Percentiles rank a stretch among this genome's conserved stretches.
phyloP scores from a whole-genome alignment of 495 filamentous ascomycete genomes.

The Podospora tetraspora region DNA sequence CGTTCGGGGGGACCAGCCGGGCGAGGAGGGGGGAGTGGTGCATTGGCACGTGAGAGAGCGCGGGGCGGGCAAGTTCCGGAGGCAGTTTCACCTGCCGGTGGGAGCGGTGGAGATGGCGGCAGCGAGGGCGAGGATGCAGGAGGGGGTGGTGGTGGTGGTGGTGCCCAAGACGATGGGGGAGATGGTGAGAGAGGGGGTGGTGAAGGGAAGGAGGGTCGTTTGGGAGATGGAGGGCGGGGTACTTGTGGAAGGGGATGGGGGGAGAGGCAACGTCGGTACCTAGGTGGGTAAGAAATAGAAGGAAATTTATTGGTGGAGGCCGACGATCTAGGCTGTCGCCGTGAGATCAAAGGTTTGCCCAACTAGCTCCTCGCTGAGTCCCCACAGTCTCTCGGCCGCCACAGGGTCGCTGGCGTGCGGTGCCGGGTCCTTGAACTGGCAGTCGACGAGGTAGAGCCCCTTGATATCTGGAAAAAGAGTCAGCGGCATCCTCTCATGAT shows the following conservation, averaged over 20 bases:
- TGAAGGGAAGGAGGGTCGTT: conserved; percentile 2
- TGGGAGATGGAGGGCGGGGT: background rate
- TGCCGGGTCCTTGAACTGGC: conserved; percentile 29
- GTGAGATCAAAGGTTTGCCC: conserved; percentile 35
- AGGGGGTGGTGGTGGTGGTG: conserved; percentile 11
- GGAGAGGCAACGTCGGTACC: no score
- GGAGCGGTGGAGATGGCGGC: conserved; percentile 11
- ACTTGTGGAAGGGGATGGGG: background rate
- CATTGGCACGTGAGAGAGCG: conserved; percentile 18
- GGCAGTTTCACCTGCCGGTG: conserved; percentile 10
- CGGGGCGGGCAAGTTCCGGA: conserved; percentile 6
- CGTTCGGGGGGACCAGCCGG: background rate
- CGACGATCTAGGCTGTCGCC: background rate
- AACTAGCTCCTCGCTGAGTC: conserved; percentile 45
- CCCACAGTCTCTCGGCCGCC: conserved; percentile 49
- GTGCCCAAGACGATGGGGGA: conserved; percentile 13
- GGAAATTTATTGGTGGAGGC: background rate
- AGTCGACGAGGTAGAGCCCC: conserved; percentile 38
- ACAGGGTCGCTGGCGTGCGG: conserved; percentile 28
- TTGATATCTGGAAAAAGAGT: conserved; percentile 27
- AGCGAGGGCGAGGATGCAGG: conserved; percentile 8
- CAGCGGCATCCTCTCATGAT: background rate
- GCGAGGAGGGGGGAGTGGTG: background rate
- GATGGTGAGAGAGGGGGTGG: background rate
- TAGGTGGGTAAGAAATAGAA: no score